Base-by-base conservation (phyloP, 2,329 filamentous ascomycete species). In the Colletotrichum plurivorum region DNA sequence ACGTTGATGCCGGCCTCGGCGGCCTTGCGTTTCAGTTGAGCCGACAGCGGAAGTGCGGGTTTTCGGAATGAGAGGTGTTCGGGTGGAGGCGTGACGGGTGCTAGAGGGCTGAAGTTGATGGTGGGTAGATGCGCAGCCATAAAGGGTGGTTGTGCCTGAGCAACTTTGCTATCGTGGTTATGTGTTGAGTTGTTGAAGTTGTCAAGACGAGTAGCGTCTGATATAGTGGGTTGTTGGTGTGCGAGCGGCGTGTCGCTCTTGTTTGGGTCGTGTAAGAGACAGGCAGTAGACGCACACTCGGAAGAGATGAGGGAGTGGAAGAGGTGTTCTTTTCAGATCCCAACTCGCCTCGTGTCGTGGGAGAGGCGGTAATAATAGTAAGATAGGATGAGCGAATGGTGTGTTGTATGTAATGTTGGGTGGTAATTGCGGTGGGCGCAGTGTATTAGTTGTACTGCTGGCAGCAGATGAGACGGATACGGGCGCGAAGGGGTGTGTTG, bases 11-110 rank as follows among this genome's bases (percentile, higher is more conserved):
- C 65, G 53, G 62, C 59, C 45, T 67, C 71, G 31, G 60, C 54
- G 55, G 69, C 69, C 59, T 69, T 71, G 18, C 71, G 71, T 52
- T 72, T 69, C 46, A 68, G 54, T 64, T 65, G 59, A 74, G 69
- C 67, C 41, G 57, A 68, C 3, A 59, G 43, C 16, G 63, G 59
- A 43, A 68, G 63, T 15, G 69, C 62, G 20, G 71, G 67, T 46
- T 71, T 58, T 46, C 68, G 68, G 61, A 83, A 81, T 5, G 76
- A 73, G 45, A 77, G 76, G 62, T 79, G 76, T 43, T 82, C 81
- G 41, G 80, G 80, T 7, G 81, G 80, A 57, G 80, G 81, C 7
- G 81, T 82, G 53, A 82, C 77, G 46, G 80, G 80, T 15, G 78
- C 75, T 31, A 80, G 76, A 61, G 77, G 66, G 61, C 77, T 77